These are phyloP conservation scores for Pichia nanzhaoensis DNA, from an alignment of 805 yeast genomes.

Conservation along the genomic window DNA sequence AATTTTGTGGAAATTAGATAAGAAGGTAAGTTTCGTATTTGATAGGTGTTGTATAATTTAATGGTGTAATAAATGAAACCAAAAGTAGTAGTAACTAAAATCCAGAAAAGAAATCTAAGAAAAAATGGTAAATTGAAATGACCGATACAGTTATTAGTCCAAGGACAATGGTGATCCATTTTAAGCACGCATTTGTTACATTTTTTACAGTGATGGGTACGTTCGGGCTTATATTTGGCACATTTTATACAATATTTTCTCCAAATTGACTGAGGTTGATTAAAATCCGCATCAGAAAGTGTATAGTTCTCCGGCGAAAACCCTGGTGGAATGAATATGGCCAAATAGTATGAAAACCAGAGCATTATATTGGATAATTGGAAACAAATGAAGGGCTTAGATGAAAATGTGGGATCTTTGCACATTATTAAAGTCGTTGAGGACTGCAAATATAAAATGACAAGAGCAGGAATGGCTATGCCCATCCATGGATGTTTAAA, in stretches of 20 bases:
- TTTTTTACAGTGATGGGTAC: constrained; percentile 80
- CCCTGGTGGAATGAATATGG: constrained; percentile 66
- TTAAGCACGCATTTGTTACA: constrained; percentile 71
- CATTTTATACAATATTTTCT: constrained; percentile 70
- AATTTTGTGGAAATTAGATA: constrained; percentile 48
- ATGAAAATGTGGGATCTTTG: constrained; percentile 26
- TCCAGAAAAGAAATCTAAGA: constrained; percentile 66
- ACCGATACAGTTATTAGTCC: constrained; percentile 92
- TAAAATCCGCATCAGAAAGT: constrained; percentile 16
- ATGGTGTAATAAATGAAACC: constrained; percentile 37
- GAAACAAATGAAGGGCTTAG: constrained; percentile 35
- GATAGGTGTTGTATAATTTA: constrained; percentile 40
- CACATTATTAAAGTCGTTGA: constrained; percentile 56
- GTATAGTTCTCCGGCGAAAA: constrained; percentile 45
- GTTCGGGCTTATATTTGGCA: constrained; percentile 64
- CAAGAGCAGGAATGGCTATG: constrained; percentile 48
- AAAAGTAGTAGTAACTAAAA: constrained; percentile 43
- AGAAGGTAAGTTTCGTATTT: constrained; percentile 44
- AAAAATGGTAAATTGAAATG: constrained; percentile 73
- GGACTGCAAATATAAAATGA: constrained; percentile 56
- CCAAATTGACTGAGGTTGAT: constrained; percentile 36
- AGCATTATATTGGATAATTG: constrained; percentile 33
- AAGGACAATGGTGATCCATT: constrained; percentile 95
- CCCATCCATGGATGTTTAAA: constrained; percentile 47
- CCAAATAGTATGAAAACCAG: constrained; percentile 71